A percentile compares a stretch with the other conserved stretches of the same genome.
These are phyloP conservation scores for Pseudogymnoascus sp. DNA, from an alignment of 2,329 filamentous ascomycete species.

Conservation along the genomic window DNA sequence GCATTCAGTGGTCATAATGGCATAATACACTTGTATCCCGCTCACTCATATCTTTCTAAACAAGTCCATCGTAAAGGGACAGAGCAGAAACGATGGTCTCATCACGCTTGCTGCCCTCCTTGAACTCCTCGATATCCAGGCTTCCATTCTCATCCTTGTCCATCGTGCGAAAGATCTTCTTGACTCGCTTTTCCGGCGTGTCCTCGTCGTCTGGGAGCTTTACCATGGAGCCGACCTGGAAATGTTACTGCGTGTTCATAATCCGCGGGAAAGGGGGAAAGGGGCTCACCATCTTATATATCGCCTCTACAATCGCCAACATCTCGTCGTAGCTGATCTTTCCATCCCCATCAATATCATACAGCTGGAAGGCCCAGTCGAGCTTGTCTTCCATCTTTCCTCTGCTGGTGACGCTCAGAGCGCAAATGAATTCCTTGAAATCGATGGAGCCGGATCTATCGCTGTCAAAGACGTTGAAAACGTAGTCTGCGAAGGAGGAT, in stretches of 20 bases:
- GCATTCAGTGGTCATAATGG: constrained; percentile 2
- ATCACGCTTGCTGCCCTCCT: constrained; percentile 96
- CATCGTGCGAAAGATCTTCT: constrained; percentile 99
- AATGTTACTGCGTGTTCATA: not conserved
- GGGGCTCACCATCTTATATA: constrained; percentile 89
- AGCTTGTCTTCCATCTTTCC: constrained; percentile 99
- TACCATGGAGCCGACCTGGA: constrained; percentile 94
- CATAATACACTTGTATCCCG: constrained; percentile 9
- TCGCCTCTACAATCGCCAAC: constrained; percentile 96
- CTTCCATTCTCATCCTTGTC: constrained; percentile 99
- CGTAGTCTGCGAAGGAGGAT: constrained; percentile 94
- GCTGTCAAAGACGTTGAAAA: constrained; percentile 98
- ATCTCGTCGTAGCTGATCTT: constrained; percentile 99
- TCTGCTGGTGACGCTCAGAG: constrained; percentile 88
- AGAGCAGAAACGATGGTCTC: constrained; percentile 97
- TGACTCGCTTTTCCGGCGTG: constrained; percentile 94
- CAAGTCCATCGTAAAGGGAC: constrained; percentile 91
- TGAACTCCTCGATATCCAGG: constrained; percentile 95
- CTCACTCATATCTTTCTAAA: constrained; percentile 42
- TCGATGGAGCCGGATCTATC: constrained; percentile 97
- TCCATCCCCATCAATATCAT: constrained; percentile 97
- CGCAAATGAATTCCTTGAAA: constrained; percentile 99
- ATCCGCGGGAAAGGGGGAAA: not conserved
- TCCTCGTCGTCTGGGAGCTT: constrained; percentile 98
- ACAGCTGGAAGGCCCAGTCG: constrained; percentile 98